Percentiles rank a stretch among this genome's conserved stretches.
Conservation (phyloP, 208 protist genomes). For the Wallacemonas sp. region DNA sequence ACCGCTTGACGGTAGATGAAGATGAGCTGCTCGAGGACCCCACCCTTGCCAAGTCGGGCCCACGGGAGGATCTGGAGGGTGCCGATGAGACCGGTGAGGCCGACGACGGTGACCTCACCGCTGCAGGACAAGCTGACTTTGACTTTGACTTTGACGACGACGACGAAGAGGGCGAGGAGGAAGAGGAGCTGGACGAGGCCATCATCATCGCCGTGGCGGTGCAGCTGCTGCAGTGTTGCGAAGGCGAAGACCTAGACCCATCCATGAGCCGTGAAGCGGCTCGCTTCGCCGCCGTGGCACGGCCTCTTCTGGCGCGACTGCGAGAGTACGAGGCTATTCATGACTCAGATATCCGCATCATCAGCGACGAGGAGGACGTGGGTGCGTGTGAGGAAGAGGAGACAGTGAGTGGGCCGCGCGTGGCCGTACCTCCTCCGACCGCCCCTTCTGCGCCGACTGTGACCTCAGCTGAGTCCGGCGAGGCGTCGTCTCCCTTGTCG, state of each 20-base stretch:
- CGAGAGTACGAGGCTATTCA: conserved; percentile 3
- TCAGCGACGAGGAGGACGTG: not conserved
- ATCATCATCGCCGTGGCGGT: conserved; percentile 64
- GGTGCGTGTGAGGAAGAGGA: not conserved
- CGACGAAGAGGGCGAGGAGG: conserved; percentile 67
- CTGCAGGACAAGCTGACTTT: conserved; percentile 15
- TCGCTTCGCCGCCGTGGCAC: conserved; percentile 36
- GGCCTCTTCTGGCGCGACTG: conserved; percentile 43
- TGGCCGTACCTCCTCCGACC: too few relatives aligned
- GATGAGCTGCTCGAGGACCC: conserved; percentile 37
- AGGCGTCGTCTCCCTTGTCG: too few relatives aligned
- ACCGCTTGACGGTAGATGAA: conserved; percentile 74
- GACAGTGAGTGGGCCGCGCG: not conserved
- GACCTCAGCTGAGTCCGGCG: too few relatives aligned
- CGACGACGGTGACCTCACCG: conserved; percentile 23
- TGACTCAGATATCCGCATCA: not conserved
- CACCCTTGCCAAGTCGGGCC: not conserved
- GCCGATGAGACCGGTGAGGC: conserved; percentile 9
- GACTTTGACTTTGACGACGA: conserved; percentile 29
- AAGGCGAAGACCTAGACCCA: conserved; percentile 57
- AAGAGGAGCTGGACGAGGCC: conserved; percentile 64
- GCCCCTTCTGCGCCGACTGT: too few relatives aligned
- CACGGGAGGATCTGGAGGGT: too few relatives aligned
- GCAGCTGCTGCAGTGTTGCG: conserved; percentile 74
- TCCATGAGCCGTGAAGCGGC: conserved; percentile 35